These are phyloP conservation scores for Phytophthora niederhauseri DNA, from an alignment of 352 stramenopile species.

Conservation along the genomic window DNA sequence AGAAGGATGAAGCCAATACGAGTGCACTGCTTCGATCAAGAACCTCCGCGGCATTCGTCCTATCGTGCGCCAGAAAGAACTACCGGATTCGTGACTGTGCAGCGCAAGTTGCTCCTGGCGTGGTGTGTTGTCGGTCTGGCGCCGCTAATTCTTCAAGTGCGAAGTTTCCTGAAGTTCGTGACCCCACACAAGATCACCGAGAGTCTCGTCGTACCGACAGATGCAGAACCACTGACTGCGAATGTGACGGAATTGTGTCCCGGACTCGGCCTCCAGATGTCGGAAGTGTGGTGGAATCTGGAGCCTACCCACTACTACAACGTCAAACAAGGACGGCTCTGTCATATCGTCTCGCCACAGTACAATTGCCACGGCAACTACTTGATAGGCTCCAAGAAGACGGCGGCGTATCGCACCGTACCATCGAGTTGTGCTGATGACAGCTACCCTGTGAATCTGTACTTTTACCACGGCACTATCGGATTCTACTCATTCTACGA, in stretches of 20 bases:
- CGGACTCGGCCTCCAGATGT: background rate
- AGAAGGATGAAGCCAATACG: background rate
- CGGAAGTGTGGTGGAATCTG: background rate
- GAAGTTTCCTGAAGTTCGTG: conserved; percentile 3
- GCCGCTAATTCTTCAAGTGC: background rate
- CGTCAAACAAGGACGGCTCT: background rate
- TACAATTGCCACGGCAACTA: background rate
- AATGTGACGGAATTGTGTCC: conserved; percentile 1
- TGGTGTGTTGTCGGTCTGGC: background rate
- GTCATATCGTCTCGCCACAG: background rate
- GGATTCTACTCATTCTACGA: background rate
- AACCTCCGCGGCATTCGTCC: background rate
- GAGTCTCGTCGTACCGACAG: background rate
- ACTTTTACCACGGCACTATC: background rate
- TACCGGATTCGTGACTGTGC: background rate
- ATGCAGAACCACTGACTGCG: background rate
- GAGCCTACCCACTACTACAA: background rate
- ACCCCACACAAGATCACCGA: background rate
- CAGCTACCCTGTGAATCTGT: background rate
- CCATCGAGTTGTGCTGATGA: background rate
- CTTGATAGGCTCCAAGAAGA: background rate
- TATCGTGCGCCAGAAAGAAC: background rate
- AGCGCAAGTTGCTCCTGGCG: background rate
- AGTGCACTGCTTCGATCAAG: conserved; percentile 1
- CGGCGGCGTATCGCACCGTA: background rate